These are phyloP conservation scores for Oryza officinalis DNA, from an alignment of 176 grass and related monocot species.

Conservation along the genomic window DNA sequence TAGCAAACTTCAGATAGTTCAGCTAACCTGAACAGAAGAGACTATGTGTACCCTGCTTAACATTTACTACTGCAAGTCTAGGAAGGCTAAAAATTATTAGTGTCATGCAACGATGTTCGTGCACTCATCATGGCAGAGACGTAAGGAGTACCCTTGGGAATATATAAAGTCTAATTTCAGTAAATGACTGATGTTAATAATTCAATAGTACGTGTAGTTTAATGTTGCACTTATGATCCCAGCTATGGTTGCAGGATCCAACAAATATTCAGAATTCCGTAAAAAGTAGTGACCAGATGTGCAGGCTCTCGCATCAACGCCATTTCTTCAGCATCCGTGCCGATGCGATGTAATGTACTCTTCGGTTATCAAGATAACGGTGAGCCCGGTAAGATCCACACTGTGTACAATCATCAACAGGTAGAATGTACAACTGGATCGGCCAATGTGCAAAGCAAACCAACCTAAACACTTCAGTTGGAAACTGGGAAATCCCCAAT, in stretches of 20 bases:
- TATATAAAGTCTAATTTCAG: background rate
- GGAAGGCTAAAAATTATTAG: constrained; percentile 1
- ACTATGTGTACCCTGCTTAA: background rate
- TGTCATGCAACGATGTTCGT: constrained; percentile 17
- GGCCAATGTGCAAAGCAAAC: background rate
- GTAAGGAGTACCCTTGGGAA: background rate
- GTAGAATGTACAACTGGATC: background rate
- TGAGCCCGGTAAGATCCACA: constrained; percentile 22
- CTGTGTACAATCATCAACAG: background rate
- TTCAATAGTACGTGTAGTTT: constrained; percentile 23
- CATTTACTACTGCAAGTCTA: background rate
- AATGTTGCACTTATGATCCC: constrained; percentile 14
- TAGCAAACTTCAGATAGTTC: background rate
- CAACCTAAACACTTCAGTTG: background rate
- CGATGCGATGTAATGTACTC: constrained; percentile 10
- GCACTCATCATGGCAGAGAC: constrained; percentile 11
- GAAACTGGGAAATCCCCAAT: background rate
- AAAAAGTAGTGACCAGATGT: constrained; percentile 11
- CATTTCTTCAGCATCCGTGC: constrained; percentile 12
- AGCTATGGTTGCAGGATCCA: constrained; percentile 43
- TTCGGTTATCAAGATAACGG: constrained; percentile 27
- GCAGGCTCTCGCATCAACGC: constrained; percentile 21
- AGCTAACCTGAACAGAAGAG: constrained; percentile 3
- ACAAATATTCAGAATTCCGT: constrained; percentile 34
- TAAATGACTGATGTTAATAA: background rate